Evolutionary conservation across 1,139 yeast genomes (phyloP).

Genomic region (Saccharomyces uvarum): DNA sequence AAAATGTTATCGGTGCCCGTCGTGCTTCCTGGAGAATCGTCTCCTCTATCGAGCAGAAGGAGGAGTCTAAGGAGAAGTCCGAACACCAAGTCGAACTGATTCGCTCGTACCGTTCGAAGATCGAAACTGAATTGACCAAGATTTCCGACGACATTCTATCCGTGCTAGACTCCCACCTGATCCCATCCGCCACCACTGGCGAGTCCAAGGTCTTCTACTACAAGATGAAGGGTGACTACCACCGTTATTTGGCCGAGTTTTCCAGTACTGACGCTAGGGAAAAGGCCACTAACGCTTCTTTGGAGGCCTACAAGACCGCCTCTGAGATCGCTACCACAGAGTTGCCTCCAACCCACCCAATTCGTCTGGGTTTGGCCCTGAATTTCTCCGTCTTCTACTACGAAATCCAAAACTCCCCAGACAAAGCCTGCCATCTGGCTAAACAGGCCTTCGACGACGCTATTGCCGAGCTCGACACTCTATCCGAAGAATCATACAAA

Average conservation of each 20-base stretch:
- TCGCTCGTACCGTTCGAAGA: constrained; percentile 90
- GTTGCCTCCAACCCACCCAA: constrained; percentile 97
- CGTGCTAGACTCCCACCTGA: constrained; percentile 81
- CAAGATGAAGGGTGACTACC: constrained; percentile 99
- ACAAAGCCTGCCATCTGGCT: constrained; percentile 96
- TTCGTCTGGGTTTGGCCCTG: constrained; percentile 94
- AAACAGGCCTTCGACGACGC: constrained; percentile 99
- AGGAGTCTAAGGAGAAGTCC: constrained; percentile 87
- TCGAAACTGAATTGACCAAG: constrained; percentile 85
- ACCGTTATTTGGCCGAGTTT: constrained; percentile 97
- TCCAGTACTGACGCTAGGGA: constrained; percentile 87
- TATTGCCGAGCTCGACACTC: constrained; percentile 94
- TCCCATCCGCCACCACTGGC: constrained; percentile 91
- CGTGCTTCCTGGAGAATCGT: constrained; percentile 99
- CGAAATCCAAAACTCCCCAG: constrained; percentile 96
- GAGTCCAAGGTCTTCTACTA: constrained; percentile 97
- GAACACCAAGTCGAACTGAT: constrained; percentile 70
- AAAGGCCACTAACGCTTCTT: constrained; percentile 84
- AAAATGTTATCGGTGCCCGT: constrained; percentile 97
- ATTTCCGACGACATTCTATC: constrained; percentile 90
- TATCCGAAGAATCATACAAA: constrained; percentile 95
- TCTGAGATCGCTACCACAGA: constrained; percentile 95
- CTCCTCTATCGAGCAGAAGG: constrained; percentile 95
- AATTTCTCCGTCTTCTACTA: constrained; percentile 97
- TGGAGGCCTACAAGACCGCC: constrained; percentile 92